Conservation (phyloP, 2,329 filamentous ascomycete genomes). For the Fusarium denticulatum region DNA sequence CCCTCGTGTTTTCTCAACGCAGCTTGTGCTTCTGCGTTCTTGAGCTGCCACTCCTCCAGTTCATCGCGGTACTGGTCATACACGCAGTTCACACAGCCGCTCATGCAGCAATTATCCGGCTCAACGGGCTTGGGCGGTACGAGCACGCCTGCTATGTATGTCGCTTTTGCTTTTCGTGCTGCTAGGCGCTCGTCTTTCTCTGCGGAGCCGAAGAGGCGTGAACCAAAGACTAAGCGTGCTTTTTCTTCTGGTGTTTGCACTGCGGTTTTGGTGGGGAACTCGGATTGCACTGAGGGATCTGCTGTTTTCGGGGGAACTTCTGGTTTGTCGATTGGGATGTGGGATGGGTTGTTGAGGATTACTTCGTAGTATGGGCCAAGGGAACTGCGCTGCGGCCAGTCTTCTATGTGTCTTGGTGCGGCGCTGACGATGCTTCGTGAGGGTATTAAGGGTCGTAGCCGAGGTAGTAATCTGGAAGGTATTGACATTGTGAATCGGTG, state of each 20-base stretch:
- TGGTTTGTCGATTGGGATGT: conserved; percentile 53
- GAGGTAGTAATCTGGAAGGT: conserved; percentile 44
- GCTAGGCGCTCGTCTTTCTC: conserved; percentile 71
- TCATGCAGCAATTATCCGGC: conserved; percentile 99
- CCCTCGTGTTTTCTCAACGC: conserved; percentile 55
- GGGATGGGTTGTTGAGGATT: conserved; percentile 60
- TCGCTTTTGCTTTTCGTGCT: conserved; percentile 67
- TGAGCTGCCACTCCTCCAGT: conserved; percentile 84
- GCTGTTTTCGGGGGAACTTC: conserved; percentile 57
- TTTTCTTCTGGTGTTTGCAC: conserved; percentile 61
- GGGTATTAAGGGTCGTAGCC: conserved; percentile 44
- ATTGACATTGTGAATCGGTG: conserved; percentile 43
- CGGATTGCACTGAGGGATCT: conserved; percentile 30
- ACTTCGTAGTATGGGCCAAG: conserved; percentile 68
- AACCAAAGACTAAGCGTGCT: conserved; percentile 81
- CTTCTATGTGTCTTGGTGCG: conserved; percentile 35
- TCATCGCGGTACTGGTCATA: conserved; percentile 95
- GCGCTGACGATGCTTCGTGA: conserved; percentile 46
- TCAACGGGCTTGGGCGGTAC: conserved; percentile 88
- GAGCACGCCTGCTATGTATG: conserved; percentile 77
- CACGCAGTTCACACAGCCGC: conserved; percentile 96
- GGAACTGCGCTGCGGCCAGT: conserved; percentile 55
- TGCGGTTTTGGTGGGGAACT: conserved; percentile 28
- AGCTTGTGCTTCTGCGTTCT: conserved; percentile 70
- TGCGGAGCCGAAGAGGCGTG: conserved; percentile 77